These are phyloP conservation scores for Incumbomyces lentus DNA, from an alignment of 2,329 filamentous ascomycete species.

Conservation along the genomic window DNA sequence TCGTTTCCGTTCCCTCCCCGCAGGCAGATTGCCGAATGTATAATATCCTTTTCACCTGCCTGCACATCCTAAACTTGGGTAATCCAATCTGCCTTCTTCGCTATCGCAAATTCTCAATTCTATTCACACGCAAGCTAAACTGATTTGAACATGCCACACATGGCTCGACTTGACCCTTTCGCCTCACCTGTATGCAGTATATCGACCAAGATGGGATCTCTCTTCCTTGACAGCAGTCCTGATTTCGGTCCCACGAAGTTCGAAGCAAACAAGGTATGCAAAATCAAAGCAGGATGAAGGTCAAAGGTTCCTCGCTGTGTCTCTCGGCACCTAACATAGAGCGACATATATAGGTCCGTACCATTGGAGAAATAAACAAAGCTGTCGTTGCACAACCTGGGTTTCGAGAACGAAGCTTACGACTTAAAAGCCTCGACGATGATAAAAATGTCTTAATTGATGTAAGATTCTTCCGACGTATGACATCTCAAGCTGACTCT, in stretches of 20 bases:
- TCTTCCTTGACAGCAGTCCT: slow-evolving; percentile 20
- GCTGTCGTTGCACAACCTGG: slow-evolving; percentile 3
- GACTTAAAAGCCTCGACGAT: slow-evolving; percentile 34
- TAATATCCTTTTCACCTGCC: no score
- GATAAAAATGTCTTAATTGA: slow-evolving; percentile 40
- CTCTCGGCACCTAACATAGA: neutral
- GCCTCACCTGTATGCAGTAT: neutral
- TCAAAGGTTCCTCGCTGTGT: neutral
- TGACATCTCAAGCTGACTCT: slow-evolving; percentile 6
- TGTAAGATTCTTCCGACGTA: slow-evolving; percentile 22
- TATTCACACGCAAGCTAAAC: slow-evolving; percentile 1
- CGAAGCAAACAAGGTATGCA: slow-evolving; percentile 10
- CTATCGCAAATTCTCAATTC: neutral
- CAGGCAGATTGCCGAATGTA: no score
- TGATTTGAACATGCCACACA: slow-evolving; percentile 18
- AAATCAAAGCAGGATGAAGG: neutral
- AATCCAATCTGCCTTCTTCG: neutral
- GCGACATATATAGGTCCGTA: slow-evolving; percentile 7
- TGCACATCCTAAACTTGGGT: no score
- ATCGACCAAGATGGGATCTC: slow-evolving; percentile 19
- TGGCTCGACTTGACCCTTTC: slow-evolving; percentile 21
- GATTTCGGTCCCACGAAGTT: slow-evolving; percentile 16
- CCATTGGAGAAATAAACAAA: slow-evolving; percentile 12
- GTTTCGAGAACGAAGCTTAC: slow-evolving; percentile 32
- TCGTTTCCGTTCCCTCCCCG: no score